Evolutionary conservation across 2,329 filamentous ascomycete species (phyloP), one percentile per base, ranked within the genome.

Genomic region (Blumeria graminis): DNA sequence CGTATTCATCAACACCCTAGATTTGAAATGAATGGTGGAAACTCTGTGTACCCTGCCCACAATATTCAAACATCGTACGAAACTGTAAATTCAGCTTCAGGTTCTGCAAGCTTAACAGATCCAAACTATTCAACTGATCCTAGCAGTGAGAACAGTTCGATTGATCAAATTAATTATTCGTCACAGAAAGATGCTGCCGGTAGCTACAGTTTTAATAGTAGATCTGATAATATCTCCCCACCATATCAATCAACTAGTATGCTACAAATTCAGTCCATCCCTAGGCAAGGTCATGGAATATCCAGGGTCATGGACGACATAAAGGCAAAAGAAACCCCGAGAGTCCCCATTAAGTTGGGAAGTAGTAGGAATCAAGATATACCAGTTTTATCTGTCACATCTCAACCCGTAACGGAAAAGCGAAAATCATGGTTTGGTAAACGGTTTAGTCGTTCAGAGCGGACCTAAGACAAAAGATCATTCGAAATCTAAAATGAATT

Each of bases 371-470:
- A 59, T 41, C 63, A 61, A 55, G 58, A 57, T 48, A 53, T 43
- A 13, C 46, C 56, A 45, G 55, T 57, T 46, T 54, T 58, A 55
- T 43, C 52, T 7, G 35, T 51, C 9, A 57, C 58, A 48, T 50
- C 41, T 28, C 61, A 55, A 16, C 56, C 60, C 3, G 58, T 52
- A 16, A 58, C 64, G 56, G 83, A 88, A 59, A 94, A 94, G 74
- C 76, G 85, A 61, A 89, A 88, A 75, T 92, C 88, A 67, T 94
- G 89, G 87, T 81, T 96, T 64, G 80, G 84, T 65, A 79, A 81
- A 63, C 76, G 81, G 56, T 92, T 94, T 68, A 92, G 84, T 74
- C 22, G 22, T 28, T 28, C 22, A 28, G 22, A 28, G 22, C 22
- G 22, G 22, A 28, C 22, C 4, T 28, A 28, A 28, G 4, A 28